phyloP scores from a whole-genome alignment of 2,329 filamentous ascomycete genomes.

The Botrytis tulipae region DNA sequence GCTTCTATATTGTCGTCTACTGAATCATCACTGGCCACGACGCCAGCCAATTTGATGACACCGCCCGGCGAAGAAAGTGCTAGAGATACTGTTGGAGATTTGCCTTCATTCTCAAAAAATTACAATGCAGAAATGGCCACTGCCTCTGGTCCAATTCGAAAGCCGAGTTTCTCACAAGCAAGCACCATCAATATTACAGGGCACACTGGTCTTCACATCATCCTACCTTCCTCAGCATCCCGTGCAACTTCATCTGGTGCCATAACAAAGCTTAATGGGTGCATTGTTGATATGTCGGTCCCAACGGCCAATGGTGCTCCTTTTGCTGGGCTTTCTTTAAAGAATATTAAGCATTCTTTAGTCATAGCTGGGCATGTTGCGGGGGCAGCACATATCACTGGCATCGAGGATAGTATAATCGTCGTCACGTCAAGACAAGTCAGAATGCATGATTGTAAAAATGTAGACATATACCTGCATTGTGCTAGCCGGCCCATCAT shows the following conservation, averaged over 20 bases:
- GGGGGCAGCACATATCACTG: constrained; percentile 82
- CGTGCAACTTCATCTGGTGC: constrained; percentile 72
- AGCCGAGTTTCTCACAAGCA: constrained; percentile 62
- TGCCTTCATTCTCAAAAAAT: constrained; percentile 46
- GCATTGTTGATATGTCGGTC: constrained; percentile 77
- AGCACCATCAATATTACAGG: constrained; percentile 63
- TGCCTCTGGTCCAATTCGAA: constrained; percentile 46
- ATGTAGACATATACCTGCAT: constrained; percentile 80
- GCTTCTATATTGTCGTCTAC: constrained; percentile 39
- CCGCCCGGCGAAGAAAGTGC: constrained; percentile 33
- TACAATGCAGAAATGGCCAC: constrained; percentile 58
- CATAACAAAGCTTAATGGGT: constrained; percentile 65
- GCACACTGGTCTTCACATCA: constrained; percentile 70
- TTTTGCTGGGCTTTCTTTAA: constrained; percentile 70
- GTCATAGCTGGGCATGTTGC: constrained; percentile 75
- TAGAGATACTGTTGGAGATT: constrained; percentile 41
- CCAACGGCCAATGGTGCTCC: constrained; percentile 59
- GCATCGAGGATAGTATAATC: constrained; percentile 67
- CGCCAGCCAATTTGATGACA: constrained; percentile 34
- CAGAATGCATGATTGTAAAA: constrained; percentile 81
- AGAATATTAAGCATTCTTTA: constrained; percentile 66
- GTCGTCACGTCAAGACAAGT: constrained; percentile 84
- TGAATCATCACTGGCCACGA: constrained; percentile 44
- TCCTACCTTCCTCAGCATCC: constrained; percentile 68
- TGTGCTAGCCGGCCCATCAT: constrained; percentile 87